phyloP scores from a whole-genome alignment of 1,139 yeast species.

The Kodamaea derodonti region DNA sequence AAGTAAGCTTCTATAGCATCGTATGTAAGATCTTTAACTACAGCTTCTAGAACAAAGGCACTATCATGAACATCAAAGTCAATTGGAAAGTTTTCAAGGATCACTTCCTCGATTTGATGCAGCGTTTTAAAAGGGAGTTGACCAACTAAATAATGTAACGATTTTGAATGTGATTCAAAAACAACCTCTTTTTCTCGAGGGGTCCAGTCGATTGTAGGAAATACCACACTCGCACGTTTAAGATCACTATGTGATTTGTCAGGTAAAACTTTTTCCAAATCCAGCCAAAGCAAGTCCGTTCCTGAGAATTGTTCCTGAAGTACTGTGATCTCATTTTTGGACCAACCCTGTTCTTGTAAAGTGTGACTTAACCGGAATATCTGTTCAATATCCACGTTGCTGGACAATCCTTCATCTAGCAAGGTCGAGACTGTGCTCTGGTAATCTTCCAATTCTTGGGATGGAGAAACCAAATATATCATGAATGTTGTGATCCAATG shows the following conservation, averaged over 20 bases:
- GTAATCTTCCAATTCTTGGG: neutral
- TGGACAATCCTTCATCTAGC: neutral
- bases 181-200: neutral
- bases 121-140: slow-evolving; percentile 3
- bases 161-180: neutral
- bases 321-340: slow-evolving; percentile 1
- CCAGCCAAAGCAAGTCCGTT: neutral
- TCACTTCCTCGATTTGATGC: slow-evolving; percentile 1
- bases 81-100: neutral
- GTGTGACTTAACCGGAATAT: neutral
- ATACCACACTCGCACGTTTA: neutral
- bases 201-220: neutral
- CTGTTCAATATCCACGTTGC: neutral
- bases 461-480: neutral
- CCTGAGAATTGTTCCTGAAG: neutral
- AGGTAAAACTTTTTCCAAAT: neutral
- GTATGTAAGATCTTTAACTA: slow-evolving; percentile 8
- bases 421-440: neutral
- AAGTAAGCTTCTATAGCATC: slow-evolving; percentile 6
- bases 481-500: neutral
- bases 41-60: neutral
- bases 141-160: slow-evolving; percentile 2
- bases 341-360: slow-evolving; percentile 1
- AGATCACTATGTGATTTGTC: neutral
- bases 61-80: slow-evolving; percentile 1